Evolutionary conservation across 257 asterid genomes (phyloP), one percentile per base, ranked within the genome.

Genomic region (Paulownia fortunei): DNA sequence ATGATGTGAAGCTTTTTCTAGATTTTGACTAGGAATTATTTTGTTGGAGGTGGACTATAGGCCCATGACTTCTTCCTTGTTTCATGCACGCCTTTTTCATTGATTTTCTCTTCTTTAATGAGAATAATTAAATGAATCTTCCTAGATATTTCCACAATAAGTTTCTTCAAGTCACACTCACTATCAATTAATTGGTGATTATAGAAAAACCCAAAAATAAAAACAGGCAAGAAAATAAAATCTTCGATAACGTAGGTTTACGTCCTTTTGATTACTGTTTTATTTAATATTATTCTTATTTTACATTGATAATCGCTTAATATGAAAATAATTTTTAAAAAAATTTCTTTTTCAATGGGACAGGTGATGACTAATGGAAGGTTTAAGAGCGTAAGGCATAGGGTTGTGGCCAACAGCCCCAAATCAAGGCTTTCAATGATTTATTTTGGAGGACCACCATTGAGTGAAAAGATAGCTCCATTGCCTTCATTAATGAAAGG

Each of bases 351-450:
- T n/a, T n/a, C n/a, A 12, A 4, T 46, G 52, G 8, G 36, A 70
- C 85, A 88, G 92, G 92, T 89, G 1, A 87, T 89, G 93, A 89
- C 93, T 0, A 89, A 89, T 4, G 93, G 93, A 36, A 87, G 85
- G 49, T 89, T 89, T 27, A 85, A 84, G 81, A 89, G 93, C 16
- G 87, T 89, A 26, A 78, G 86, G 52, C 93, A 89, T 8, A 76
- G 93, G 42, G 93, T 89, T 32, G 74, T 89, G 76, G 76, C 91
- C 2, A 89, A 89, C 49, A 83, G 86, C 75, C 44, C 67, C 0
- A 82, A 77, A 80, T 62, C 93, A 46, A 83, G 93, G 82, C 72
- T 89, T 23, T 89, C 93, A 56, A 89, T 89, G 91, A 87, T 89
- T 24, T 89, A 89, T 73, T 87, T 89, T 55, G 93, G 93, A 76